These are phyloP conservation scores for Jasminum sambac DNA, from an alignment of 257 asterid genomes.

Conservation along the genomic window DNA sequence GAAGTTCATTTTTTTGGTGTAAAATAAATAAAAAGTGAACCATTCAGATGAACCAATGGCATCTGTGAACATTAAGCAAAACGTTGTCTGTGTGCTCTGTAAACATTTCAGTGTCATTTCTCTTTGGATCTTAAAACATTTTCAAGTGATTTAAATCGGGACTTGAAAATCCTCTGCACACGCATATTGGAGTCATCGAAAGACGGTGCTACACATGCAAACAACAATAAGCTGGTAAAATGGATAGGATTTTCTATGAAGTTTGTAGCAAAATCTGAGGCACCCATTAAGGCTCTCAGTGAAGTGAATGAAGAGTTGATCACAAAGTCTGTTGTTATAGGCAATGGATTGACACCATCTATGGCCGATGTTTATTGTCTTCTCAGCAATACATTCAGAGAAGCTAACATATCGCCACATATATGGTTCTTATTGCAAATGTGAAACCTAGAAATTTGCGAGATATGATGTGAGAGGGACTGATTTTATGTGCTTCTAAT, in stretches of 20 bases:
- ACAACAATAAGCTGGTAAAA: slow-evolving; percentile 52
- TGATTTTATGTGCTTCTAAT: slow-evolving; percentile 92
- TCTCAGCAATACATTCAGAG: slow-evolving; percentile 57
- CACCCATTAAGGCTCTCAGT: slow-evolving; percentile 39
- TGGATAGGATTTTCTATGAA: slow-evolving; percentile 57
- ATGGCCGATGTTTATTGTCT: slow-evolving; percentile 72
- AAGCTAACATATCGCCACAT: too few species aligned
- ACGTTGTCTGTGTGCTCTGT: slow-evolving; percentile 51
- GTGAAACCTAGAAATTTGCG: slow-evolving; percentile 91
- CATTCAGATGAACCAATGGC: slow-evolving; percentile 41
- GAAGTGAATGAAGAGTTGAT: slow-evolving; percentile 67
- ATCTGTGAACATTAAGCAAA: slow-evolving; percentile 39
- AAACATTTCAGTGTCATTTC: too few species aligned
- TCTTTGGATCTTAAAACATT: slow-evolving; percentile 41
- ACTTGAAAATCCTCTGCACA: slow-evolving; percentile 48
- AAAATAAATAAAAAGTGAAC: neutral
- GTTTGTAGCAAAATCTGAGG: slow-evolving; percentile 38
- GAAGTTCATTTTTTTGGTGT: slow-evolving; percentile 11
- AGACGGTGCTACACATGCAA: slow-evolving; percentile 33
- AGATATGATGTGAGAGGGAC: slow-evolving; percentile 89
- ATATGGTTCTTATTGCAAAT: slow-evolving; percentile 83
- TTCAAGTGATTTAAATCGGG: slow-evolving; percentile 35
- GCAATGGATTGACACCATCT: slow-evolving; percentile 59
- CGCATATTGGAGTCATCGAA: slow-evolving; percentile 45
- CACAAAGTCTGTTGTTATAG: slow-evolving; percentile 62